Percentiles rank a stretch among this genome's conserved stretches.
Conservation (phyloP, 371 early-diverging fungal genomes). For the Rhizomucor miehei region DNA sequence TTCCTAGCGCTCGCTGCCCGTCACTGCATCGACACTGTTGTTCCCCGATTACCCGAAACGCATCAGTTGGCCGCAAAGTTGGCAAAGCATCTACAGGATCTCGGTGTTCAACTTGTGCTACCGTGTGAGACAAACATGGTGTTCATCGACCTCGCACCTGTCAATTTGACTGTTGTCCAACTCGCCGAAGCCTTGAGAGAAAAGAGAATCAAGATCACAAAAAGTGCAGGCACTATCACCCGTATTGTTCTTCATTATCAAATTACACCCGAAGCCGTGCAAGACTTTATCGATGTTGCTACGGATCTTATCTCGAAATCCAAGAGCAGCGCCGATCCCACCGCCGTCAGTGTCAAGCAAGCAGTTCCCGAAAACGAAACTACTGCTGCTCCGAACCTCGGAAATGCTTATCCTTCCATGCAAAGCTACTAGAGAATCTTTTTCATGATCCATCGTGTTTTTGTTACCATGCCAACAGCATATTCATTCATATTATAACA, state of each 20-base stretch:
- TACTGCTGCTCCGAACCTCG: neutral
- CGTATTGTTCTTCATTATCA: constrained; percentile 81
- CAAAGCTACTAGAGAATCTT: neutral
- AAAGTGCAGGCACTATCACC: constrained; percentile 43
- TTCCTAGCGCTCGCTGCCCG: constrained; percentile 71
- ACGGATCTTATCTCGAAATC: constrained; percentile 13
- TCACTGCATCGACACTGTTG: constrained; percentile 63
- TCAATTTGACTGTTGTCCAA: constrained; percentile 46
- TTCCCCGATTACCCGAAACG: constrained; percentile 63
- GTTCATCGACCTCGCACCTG: constrained; percentile 56
- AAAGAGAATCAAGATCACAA: constrained; percentile 52
- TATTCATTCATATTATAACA: too few species aligned
- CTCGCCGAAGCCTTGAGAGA: constrained; percentile 45
- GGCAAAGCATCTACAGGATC: constrained; percentile 47
- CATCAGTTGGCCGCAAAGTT: constrained; percentile 67
- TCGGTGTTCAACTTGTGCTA: constrained; percentile 61
- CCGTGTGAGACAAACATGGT: constrained; percentile 90
- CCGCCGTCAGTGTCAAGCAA: neutral
- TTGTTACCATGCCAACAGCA: too few species aligned
- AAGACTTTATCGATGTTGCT: constrained; percentile 39
- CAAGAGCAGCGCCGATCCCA: neutral
- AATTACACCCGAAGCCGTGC: constrained; percentile 56
- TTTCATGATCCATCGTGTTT: too few species aligned
- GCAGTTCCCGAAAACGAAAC: neutral
- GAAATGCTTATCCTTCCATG: neutral